Evolutionary conservation across 2,329 filamentous ascomycete species (phyloP).

Genomic region (Colletotrichum sublineola): DNA sequence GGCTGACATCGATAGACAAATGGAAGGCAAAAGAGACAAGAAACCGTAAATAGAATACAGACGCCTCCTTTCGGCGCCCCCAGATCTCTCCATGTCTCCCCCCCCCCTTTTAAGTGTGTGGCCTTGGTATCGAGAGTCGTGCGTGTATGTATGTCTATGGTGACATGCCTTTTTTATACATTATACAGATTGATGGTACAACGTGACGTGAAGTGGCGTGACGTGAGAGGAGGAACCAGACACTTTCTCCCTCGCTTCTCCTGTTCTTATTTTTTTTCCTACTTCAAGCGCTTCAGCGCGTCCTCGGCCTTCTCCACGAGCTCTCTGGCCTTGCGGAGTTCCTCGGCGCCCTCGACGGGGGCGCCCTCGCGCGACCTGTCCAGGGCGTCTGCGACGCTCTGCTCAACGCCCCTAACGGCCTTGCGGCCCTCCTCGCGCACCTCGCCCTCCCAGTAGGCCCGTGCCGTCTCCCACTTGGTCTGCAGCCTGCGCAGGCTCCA

Average conservation of each 20-base stretch:
- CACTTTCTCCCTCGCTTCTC: background rate
- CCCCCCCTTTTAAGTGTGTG: background rate
- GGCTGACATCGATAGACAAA: slow-evolving; percentile 22
- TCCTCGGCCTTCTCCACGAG: slow-evolving; percentile 65
- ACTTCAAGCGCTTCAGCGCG: slow-evolving; percentile 63
- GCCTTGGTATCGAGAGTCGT: slow-evolving; percentile 3
- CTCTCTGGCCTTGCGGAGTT: slow-evolving; percentile 57
- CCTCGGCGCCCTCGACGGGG: slow-evolving; percentile 47
- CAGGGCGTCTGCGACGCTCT: slow-evolving; percentile 63
- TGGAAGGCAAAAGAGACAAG: background rate
- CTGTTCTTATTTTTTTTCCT: slow-evolving; percentile 33
- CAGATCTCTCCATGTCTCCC: background rate
- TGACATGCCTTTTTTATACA: slow-evolving; percentile 32
- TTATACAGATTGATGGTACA: slow-evolving; percentile 41
- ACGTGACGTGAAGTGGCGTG: slow-evolving; percentile 17
- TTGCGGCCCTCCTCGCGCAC: slow-evolving; percentile 77
- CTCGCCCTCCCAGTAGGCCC: slow-evolving; percentile 74
- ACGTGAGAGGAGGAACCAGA: background rate
- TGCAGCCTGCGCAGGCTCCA: slow-evolving; percentile 72
- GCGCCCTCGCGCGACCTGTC: slow-evolving; percentile 48
- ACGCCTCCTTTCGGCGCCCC: slow-evolving; percentile 15
- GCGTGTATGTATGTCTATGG: slow-evolving; percentile 22
- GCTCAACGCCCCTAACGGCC: slow-evolving; percentile 69
- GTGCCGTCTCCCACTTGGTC: slow-evolving; percentile 72
- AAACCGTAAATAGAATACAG: slow-evolving; percentile 7